phyloP scores from a whole-genome alignment of 1,139 yeast species.

The Debaryomyces sp. region DNA sequence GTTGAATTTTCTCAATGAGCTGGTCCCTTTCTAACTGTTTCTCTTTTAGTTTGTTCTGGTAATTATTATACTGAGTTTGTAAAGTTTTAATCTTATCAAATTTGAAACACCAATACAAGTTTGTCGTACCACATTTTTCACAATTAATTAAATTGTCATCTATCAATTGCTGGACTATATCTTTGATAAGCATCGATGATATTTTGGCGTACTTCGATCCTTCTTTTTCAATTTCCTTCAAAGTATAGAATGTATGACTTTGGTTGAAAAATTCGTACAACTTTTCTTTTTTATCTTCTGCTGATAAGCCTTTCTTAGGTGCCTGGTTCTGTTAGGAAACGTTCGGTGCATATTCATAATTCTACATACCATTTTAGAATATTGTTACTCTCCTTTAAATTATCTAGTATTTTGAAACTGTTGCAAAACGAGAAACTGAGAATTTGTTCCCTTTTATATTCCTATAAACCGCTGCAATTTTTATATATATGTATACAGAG shows the following conservation, averaged over 20 bases:
- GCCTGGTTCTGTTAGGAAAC: constrained; percentile 19
- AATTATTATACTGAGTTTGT: constrained; percentile 12
- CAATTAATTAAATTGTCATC: constrained; percentile 50
- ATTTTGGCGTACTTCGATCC: constrained; percentile 50
- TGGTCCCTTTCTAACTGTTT: constrained; percentile 8
- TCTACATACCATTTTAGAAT: background rate
- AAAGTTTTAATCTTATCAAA: constrained; percentile 30
- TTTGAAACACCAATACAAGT: constrained; percentile 56
- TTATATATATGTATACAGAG: no score
- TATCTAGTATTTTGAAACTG: background rate
- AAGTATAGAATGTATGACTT: constrained; percentile 43
- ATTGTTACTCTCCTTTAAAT: background rate
- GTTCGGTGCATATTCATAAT: background rate
- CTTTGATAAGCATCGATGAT: constrained; percentile 54
- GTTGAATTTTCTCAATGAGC: constrained; percentile 7
- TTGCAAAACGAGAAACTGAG: constrained; percentile 4
- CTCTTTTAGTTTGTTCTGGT: constrained; percentile 18
- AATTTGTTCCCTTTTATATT: background rate
- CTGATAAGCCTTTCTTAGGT: constrained; percentile 32
- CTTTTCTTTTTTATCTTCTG: constrained; percentile 42
- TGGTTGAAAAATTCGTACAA: constrained; percentile 44
- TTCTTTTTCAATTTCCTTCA: constrained; percentile 51
- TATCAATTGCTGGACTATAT: constrained; percentile 43
- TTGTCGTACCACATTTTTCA: constrained; percentile 57
- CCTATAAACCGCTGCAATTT: background rate